A percentile compares a stretch with the other conserved stretches of the same genome.
Conservation (phyloP, 1,139 yeast genomes). For the Protomyces inundatus region DNA sequence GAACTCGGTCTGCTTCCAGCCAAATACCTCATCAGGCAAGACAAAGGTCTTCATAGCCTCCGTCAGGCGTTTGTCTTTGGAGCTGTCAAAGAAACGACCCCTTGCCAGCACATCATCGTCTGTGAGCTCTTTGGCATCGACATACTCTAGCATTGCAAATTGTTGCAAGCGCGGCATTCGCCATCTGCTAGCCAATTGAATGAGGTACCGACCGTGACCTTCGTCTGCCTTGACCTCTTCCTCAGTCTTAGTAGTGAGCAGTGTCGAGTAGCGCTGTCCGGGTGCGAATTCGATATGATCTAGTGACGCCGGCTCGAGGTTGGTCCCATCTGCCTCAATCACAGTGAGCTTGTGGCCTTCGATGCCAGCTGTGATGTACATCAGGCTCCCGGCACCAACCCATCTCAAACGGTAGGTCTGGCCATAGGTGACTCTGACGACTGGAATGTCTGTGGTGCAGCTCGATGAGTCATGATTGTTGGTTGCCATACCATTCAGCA, state of each 20-base stretch:
- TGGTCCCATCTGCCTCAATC: slow-evolving; percentile 69
- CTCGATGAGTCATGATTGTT: slow-evolving; percentile 20
- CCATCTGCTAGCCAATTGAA: slow-evolving; percentile 43
- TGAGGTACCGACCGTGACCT: slow-evolving; percentile 34
- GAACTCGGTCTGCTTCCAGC: slow-evolving; percentile 31
- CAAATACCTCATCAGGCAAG: slow-evolving; percentile 44
- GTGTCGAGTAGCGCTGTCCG: slow-evolving; percentile 14
- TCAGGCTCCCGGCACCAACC: slow-evolving; percentile 53
- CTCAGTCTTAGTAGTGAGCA: slow-evolving; percentile 40
- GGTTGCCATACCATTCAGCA: slow-evolving; percentile 31
- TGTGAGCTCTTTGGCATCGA: neutral
- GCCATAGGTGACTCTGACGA: slow-evolving; percentile 45
- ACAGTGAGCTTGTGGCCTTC: slow-evolving; percentile 52
- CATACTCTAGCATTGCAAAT: slow-evolving; percentile 6
- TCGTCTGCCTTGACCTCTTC: slow-evolving; percentile 30
- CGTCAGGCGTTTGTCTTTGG: slow-evolving; percentile 42
- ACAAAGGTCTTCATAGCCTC: slow-evolving; percentile 31
- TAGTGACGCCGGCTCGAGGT: slow-evolving; percentile 53
- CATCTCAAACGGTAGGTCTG: slow-evolving; percentile 50
- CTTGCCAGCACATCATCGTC: neutral
- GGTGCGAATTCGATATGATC: slow-evolving; percentile 58
- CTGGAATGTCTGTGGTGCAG: slow-evolving; percentile 29
- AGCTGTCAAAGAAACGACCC: slow-evolving; percentile 41
- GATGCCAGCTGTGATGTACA: slow-evolving; percentile 50
- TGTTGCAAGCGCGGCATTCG: slow-evolving; percentile 32